A percentile compares a stretch with the other conserved stretches of the same genome.
Evolutionary conservation across 768 basidiomycete species (phyloP).

Genomic region (Tulasnella calospora): DNA sequence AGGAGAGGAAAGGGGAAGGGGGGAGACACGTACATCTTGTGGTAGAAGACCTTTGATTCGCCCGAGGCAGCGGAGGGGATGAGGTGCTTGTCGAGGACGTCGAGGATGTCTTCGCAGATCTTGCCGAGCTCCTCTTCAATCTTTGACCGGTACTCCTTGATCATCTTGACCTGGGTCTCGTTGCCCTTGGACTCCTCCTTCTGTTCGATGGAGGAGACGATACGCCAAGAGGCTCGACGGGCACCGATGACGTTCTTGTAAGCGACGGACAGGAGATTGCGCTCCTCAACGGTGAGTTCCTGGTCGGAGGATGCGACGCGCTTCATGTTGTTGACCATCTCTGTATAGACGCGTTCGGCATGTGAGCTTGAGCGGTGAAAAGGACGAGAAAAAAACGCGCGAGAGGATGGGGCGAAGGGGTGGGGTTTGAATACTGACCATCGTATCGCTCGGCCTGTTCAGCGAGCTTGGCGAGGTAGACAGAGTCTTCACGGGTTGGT

Average conservation of each 20-base stretch:
- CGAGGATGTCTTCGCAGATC: conserved; percentile 50
- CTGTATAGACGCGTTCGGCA: conserved; percentile 27
- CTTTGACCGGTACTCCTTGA: conserved; percentile 47
- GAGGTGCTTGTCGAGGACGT: conserved; percentile 35
- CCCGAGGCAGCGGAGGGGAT: conserved; percentile 64
- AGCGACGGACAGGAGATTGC: conserved; percentile 49
- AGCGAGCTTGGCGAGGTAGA: conserved; percentile 72
- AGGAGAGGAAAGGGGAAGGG: conserved; percentile 4
- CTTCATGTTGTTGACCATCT: conserved; percentile 51
- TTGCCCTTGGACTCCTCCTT: conserved; percentile 49
- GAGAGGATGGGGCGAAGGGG: background rate
- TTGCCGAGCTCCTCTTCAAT: conserved; percentile 47
- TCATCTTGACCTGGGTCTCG: conserved; percentile 45
- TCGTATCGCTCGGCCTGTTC: conserved; percentile 87
- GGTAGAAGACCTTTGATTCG: conserved; percentile 85
- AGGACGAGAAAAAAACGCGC: background rate
- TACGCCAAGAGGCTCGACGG: conserved; percentile 75
- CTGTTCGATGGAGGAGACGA: conserved; percentile 52
- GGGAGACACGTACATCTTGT: conserved; percentile 61
- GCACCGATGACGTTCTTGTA: conserved; percentile 81
- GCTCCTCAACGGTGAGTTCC: conserved; percentile 50
- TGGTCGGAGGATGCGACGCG: conserved; percentile 46
- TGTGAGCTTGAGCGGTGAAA: background rate
- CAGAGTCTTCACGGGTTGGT: conserved; percentile 41
- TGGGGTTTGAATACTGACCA: conserved; percentile 46